Evolutionary conservation across 2,329 filamentous ascomycete species (phyloP), one percentile per base, ranked within the genome.

Genomic region (Davidsoniella australis): DNA sequence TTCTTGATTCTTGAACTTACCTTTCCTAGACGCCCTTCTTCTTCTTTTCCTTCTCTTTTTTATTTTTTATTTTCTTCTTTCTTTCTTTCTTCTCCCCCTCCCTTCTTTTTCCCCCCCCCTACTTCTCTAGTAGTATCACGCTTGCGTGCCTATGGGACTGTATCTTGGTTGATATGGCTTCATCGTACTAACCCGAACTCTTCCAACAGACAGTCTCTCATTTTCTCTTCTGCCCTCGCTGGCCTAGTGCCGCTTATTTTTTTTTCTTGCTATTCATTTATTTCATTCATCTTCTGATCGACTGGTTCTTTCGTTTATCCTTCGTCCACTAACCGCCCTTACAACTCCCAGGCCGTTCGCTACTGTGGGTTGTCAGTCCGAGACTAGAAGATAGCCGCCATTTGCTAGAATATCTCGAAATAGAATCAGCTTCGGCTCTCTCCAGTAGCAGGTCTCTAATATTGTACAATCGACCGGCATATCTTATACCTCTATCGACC

Each of bases 221-320:
- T 40, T 36, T 45, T 47, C 43, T 10, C 10, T 36, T 39, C 41
- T 50, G 33, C 26, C 10, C 41, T 36, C 33, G 29, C 41, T 39
- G 16, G 33, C 42, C 24, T 40, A 46, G 40, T 23, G 42, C 43
- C 17, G 29, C 39, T 29, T 41, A 18, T 43, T 52, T 38, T 12
- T 40, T 26, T 33, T 24, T 29, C 10, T 16, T 43, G 6, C 33
- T 49, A 12, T 43, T 49, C 23, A 43, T 42, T 24, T 20, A 23
- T 41, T 42, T 17, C 10, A 18, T 23, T 38, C 20, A 20, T 29
- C 41, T 42, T 45, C 37, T 43, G 38, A 24, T 23, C 39, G 18
- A 40, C 43, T 46, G 20, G 33, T 41, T 46, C 40, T 46, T 46
- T 47, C 45, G 26, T 42, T 48, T 33, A 18, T 48, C 38, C 47